Conservation (phyloP, 1,139 yeast species). For the Saccharomyces hybrid region DNA sequence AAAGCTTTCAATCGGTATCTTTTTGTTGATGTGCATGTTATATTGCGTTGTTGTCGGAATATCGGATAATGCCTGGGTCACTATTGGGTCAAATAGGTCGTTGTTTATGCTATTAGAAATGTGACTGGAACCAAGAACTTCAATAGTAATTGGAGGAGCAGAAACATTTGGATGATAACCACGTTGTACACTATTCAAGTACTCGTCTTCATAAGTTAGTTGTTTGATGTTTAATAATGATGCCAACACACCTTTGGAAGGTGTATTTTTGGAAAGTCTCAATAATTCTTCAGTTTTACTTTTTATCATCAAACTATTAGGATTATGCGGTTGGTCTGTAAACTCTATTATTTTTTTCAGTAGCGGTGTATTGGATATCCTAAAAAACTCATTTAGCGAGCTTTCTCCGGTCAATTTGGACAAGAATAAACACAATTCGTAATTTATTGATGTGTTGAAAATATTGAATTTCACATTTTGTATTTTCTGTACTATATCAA, state of each 20-base stretch:
- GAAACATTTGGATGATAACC: conserved; percentile 56
- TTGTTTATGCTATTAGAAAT: conserved; percentile 41
- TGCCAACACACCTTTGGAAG: conserved; percentile 31
- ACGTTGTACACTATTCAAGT: conserved; percentile 50
- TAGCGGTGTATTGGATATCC: conserved; percentile 36
- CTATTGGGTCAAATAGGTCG: conserved; percentile 42
- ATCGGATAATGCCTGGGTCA: conserved; percentile 56
- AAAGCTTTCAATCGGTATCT: conserved; percentile 47
- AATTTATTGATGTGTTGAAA: conserved; percentile 19
- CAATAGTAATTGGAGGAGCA: conserved; percentile 73
- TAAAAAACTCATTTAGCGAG: conserved; percentile 38
- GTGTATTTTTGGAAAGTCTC: conserved; percentile 8
- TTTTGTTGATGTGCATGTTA: conserved; percentile 34
- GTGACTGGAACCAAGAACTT: conserved; percentile 45
- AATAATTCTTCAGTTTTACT: conserved; percentile 17
- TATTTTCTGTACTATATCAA: conserved; percentile 40
- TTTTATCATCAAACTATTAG: conserved; percentile 7
- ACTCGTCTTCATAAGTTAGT: conserved; percentile 47
- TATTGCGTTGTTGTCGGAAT: conserved; percentile 58
- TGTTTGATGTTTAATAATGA: conserved; percentile 42
- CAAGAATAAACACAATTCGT: conserved; percentile 34
- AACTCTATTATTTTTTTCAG: conserved; percentile 43
- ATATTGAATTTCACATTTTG: conserved; percentile 28
- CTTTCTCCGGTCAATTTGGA: conserved; percentile 43
- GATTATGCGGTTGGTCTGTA: neutral